Base-by-base conservation (phyloP, 2,329 filamentous ascomycete species). In the Didymella sp. region DNA sequence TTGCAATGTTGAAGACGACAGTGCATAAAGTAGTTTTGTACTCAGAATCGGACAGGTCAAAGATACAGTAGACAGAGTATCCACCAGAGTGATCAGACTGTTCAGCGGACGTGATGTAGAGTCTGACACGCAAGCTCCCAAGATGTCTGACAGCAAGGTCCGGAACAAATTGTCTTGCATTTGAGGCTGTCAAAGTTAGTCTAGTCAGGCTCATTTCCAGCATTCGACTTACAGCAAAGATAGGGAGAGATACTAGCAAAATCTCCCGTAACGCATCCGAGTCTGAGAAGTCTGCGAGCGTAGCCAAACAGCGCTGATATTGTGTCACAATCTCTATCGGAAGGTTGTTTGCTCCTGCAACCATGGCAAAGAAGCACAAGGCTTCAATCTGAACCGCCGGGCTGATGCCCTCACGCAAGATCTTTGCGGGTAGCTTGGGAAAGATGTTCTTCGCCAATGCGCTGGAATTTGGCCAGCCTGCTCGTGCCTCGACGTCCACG, bases 401-500 rank as follows among this genome's bases (percentile, higher is more conserved):
- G n/a, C 63, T 58, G 15, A 68, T 64, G 3, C 46, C 64, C 25
- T 51, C 40, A 28, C 63, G 65, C 27, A 69, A 44, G 13, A 71
- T 61, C 37, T 75, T 75, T 6, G 63, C 58, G n/a, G 64, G 57
- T 0, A 75, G 64, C 52, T 74, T 76, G 0, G 58, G 55, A 31
- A 69, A 67, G 2, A 58, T 63, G 17, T 53, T 58, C 31, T 58
- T 64, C 11, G 69, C 61, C 9, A 64, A 48, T 21, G 60, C 22
- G 37, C 56, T 63, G 13, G 68, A 66, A 9, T 22, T 62, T 11
- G 61, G 64, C 72, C 73, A 76, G 1, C 35, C 42, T 24, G 64
- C 51, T 25, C 67, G 62, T 13, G 59, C 56, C 4, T 62, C 56
- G 15, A 40, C 41, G 21, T 72, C 67, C 19, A 75, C 56, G 25